phyloP scores from a whole-genome alignment of 306 rosid genomes.

The Leucaena leucocephala region DNA sequence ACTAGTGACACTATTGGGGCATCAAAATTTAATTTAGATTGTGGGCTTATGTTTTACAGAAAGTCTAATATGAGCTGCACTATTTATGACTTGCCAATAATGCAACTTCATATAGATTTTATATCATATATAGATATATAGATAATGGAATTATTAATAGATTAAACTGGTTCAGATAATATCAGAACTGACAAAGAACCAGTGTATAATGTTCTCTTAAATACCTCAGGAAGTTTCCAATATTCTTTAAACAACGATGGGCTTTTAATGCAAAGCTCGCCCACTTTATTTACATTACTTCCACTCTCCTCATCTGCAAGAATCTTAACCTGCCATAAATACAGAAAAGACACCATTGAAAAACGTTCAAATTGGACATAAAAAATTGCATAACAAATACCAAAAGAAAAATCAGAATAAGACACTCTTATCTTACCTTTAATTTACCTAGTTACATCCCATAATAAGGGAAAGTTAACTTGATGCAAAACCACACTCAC shows the following conservation, averaged over 20 bases:
- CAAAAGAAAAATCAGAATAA: neutral
- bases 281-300: constrained; percentile 40
- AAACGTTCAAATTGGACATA: constrained; percentile 16
- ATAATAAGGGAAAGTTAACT: neutral
- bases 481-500: too few relatives aligned
- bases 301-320: constrained; percentile 53
- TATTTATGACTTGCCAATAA: too few relatives aligned
- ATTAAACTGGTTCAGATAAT: neutral
- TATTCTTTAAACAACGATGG: constrained; percentile 87
- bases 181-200: constrained; percentile 26
- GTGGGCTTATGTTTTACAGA: too few relatives aligned
- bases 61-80: too few relatives aligned
- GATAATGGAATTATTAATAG: constrained; percentile 13
- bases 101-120: too few relatives aligned
- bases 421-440: neutral
- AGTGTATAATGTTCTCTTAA: constrained; percentile 18
- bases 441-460: constrained; percentile 19
- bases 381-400: neutral
- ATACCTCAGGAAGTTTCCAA: constrained; percentile 91
- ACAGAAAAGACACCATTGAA: constrained; percentile 27
- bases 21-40: constrained; percentile 2
- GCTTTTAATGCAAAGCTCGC: constrained; percentile 86
- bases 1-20: neutral
- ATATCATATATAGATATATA: too few relatives aligned
- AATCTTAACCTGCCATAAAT: constrained; percentile 62